Evolutionary conservation across 352 stramenopile genomes (phyloP), one percentile per base, ranked within the genome.

Genomic region (Pythium phragmiticola): DNA sequence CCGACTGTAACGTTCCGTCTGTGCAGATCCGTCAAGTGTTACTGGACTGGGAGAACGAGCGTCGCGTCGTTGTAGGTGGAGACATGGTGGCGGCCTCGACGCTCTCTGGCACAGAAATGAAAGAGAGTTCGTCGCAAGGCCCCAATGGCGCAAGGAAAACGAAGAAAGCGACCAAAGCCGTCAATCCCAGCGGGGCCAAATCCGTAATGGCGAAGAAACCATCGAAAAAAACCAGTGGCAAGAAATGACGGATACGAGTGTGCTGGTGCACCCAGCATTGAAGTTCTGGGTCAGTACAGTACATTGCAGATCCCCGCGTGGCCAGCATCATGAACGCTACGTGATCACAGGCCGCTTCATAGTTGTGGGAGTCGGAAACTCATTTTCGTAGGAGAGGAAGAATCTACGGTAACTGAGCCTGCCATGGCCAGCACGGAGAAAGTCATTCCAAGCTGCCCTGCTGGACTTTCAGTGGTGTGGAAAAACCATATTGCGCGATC

Each of bases 21-120:
- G n/a, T 11, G 19, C 47, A 84, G 80, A 89, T 89, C 45, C 80
- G 80, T 12, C 78, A 88, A 60, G 80, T 88, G 39, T 52, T 89
- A 21, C 70, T 87, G 34, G 78, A 88, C 52, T 89, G 80, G 78
- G 80, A 89, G 43, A 88, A 82, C 8, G 69, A 86, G 16, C 66
- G 80, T 33, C 76, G 70, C n/a, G 63, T 68, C 41, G 46, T 57
- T 37, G 7, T 9, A 4, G 45, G 8, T 43, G n/a, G 7, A 9
- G 42, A 33, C n/a, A 13, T 4, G 6, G 6, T 23, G n/a, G 17
- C 3, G n/a, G 51, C 54, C 33, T 17, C 42, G 34, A 28, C 54
- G 14, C 42, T 61, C 54, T 61, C n/a, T 21, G 11, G 23, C 21
- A 54, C 17, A 17, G 19, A 36, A 52, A 42, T 17, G 37, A 12